Percentiles rank a stretch among this genome's conserved stretches.
Conservation (phyloP, 2,329 filamentous ascomycete genomes). For the Talaromyces pinophilus region DNA sequence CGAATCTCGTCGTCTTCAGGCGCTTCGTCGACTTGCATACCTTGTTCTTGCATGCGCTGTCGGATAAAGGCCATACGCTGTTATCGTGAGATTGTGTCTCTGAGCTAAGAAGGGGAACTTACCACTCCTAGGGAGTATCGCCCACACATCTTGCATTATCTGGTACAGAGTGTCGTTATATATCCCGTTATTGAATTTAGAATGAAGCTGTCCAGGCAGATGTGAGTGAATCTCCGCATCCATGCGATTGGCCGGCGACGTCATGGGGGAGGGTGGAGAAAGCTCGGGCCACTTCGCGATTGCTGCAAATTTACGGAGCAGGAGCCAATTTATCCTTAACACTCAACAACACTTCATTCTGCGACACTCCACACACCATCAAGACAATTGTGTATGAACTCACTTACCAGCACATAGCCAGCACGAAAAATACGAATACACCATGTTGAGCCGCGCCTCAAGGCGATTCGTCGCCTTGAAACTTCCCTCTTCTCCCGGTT, state of each 20-base stretch:
- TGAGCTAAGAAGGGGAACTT: constrained; percentile 31
- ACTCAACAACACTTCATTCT: neutral
- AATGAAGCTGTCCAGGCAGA: constrained; percentile 1
- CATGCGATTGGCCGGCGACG: constrained; percentile 14
- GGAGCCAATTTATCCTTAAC: no score
- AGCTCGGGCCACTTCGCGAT: constrained; percentile 18
- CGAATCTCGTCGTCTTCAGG: constrained; percentile 70
- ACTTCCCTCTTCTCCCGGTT: constrained; percentile 15
- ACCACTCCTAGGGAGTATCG: constrained; percentile 66
- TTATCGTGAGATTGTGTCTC: constrained; percentile 15
- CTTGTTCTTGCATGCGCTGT: constrained; percentile 69
- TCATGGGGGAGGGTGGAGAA: constrained; percentile 15
- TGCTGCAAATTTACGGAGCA: neutral
- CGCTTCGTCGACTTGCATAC: constrained; percentile 71
- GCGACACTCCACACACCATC: neutral
- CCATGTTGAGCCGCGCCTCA: constrained; percentile 33
- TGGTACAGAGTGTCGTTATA: neutral
- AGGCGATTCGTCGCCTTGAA: constrained; percentile 29
- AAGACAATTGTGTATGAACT: neutral
- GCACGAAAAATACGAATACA: neutral
- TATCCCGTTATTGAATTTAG: neutral
- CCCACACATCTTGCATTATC: constrained; percentile 60
- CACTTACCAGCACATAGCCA: neutral
- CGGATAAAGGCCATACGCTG: constrained; percentile 77
- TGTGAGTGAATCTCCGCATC: neutral